A percentile compares a stretch with the other conserved stretches of the same genome.
These are phyloP conservation scores for Didymella pinodella DNA, from an alignment of 2,329 filamentous ascomycete genomes.

Conservation along the genomic window DNA sequence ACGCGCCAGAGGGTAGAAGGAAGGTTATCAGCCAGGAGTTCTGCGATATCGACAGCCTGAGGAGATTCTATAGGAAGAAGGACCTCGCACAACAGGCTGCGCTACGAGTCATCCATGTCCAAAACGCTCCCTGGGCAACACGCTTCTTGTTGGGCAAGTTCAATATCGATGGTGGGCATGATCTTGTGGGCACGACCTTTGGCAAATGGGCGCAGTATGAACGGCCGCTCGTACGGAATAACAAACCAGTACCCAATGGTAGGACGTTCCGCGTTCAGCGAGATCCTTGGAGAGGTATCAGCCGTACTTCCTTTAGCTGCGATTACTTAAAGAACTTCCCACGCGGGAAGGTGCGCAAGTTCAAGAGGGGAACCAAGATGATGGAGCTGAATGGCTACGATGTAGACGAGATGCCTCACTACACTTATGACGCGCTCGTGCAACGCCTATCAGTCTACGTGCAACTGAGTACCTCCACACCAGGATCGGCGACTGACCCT, in stretches of 20 bases:
- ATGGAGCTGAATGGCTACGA: conserved; percentile 62
- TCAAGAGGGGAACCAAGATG: conserved; percentile 49
- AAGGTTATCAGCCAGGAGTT: conserved; percentile 61
- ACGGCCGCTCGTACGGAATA: conserved; percentile 57
- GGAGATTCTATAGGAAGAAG: conserved; percentile 54
- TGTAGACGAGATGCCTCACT: conserved; percentile 52
- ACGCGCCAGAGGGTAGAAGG: conserved; percentile 49
- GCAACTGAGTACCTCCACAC: conserved; percentile 56
- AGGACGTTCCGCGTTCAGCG: conserved; percentile 60
- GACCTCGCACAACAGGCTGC: conserved; percentile 47
- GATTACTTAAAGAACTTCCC: conserved; percentile 61
- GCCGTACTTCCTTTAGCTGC: conserved; percentile 59
- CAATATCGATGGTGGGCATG: conserved; percentile 59
- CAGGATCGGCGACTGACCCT: conserved; percentile 49
- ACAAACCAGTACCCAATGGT: conserved; percentile 61
- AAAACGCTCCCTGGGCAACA: conserved; percentile 62
- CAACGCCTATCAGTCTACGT: conserved; percentile 61
- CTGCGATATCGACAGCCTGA: conserved; percentile 53
- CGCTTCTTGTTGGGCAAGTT: conserved; percentile 60
- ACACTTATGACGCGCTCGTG: conserved; percentile 60
- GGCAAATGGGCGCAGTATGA: conserved; percentile 59
- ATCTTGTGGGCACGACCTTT: conserved; percentile 60
- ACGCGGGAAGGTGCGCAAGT: conserved; percentile 32
- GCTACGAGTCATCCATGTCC: conserved; percentile 58
- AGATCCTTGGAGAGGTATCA: conserved; percentile 61